Base-by-base conservation (phyloP, 768 basidiomycete genomes). In the Floccularia luteovirens region DNA sequence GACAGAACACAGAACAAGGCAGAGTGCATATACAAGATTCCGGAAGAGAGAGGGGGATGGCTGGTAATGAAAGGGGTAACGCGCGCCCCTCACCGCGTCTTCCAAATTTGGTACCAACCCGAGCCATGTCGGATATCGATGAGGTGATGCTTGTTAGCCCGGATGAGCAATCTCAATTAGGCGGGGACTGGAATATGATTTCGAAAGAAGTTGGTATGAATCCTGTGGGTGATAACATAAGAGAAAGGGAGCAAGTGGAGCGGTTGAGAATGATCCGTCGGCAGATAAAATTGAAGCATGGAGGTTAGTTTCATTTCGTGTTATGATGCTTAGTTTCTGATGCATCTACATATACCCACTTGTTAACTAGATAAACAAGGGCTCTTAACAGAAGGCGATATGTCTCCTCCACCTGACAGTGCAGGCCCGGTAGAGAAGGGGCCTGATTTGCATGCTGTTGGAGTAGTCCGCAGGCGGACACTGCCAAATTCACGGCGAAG, bases 391-490 rank as follows among this genome's bases (percentile, higher is more conserved):
- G 58, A 59, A 48, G 52, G 61, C 4, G 61, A 60, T 24, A 67
- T 76, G 32, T 66, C 75, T 27, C 72, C 77, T 7, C 70, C 74
- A 16, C 48, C 56, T 12, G 32, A 34, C 20, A 14, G 8, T 8
- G 14, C 14, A 14, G 16, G 16, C 8, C 7, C 7, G 16, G n/a
- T 14, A 14, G 32, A 34, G 16, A 7, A 14, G 16, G 8, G 8
- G n/a, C n/a, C 8, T 34, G 27, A 30, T 14, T 14, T 30, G 10
- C 10, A 14, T 14, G 27, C 10, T 30, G 27, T 30, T 11, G 67
- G 65, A 17, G 64, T 82, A 19, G 66, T 62, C 36, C 69, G 84
- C 19, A 83, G 84, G 51, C 70, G 76, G 41, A 88, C 84, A 25
- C 41, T 88, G 33, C 84, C 84, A 1, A 21, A 23, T 11, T 67